phyloP scores from a whole-genome alignment of 495 filamentous ascomycete species.

The Penicillium lividum region DNA sequence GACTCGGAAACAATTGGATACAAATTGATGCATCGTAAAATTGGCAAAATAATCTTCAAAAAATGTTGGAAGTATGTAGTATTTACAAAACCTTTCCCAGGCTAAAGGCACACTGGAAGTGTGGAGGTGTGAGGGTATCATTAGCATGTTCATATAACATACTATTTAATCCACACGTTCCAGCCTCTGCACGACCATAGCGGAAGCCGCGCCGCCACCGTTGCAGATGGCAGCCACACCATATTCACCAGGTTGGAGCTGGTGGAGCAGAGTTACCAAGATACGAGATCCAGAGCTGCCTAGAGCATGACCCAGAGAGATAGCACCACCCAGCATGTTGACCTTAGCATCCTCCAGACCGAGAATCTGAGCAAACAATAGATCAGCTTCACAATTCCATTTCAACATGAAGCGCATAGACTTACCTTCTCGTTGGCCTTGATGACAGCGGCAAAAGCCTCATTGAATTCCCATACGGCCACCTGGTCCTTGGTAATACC shows the following conservation, averaged over 20 bases:
- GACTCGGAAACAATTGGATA: too few species aligned
- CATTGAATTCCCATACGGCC: constrained; percentile 96
- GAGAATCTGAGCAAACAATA: constrained; percentile 59
- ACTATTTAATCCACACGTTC: constrained; percentile 55
- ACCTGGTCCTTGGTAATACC: constrained; percentile 89
- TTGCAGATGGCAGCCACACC: constrained; percentile 97
- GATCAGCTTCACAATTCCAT: constrained; percentile 17
- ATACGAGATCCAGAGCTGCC: constrained; percentile 95
- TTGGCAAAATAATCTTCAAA: neutral
- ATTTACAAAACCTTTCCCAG: neutral
- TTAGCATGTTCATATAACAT: constrained; percentile 3
- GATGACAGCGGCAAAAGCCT: constrained; percentile 95
- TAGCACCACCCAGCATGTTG: constrained; percentile 88
- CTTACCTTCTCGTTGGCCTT: constrained; percentile 87
- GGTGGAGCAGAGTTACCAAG: constrained; percentile 84
- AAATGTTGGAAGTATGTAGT: neutral
- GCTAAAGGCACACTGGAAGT: neutral
- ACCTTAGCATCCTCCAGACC: constrained; percentile 74
- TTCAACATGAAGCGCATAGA: neutral
- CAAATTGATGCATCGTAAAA: neutral
- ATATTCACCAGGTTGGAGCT: constrained; percentile 87
- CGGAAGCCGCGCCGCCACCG: constrained; percentile 88
- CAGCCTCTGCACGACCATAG: constrained; percentile 88
- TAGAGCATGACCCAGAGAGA: constrained; percentile 89
- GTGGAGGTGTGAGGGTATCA: constrained; percentile 23